Evolutionary conservation across 305 asterid genomes (phyloP).

Genomic region (Stenogyne calaminthoides): DNA sequence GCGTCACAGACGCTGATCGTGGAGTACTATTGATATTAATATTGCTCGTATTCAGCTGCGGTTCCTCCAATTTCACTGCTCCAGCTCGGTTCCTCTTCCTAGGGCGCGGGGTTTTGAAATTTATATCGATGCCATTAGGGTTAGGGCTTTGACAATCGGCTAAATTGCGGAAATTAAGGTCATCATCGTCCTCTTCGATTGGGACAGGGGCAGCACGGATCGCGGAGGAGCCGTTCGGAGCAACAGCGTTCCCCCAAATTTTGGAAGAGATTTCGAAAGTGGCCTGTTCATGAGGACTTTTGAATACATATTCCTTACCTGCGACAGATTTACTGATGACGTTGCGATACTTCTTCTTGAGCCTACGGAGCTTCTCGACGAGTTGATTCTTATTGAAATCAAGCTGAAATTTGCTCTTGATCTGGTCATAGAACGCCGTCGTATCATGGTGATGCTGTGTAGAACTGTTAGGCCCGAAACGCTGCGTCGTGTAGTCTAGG

Average conservation of each 20-base stretch:
- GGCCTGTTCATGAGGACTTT: constrained; percentile 85
- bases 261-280: constrained; percentile 85
- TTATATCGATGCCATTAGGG: constrained; percentile 59
- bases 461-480: constrained; percentile 59
- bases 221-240: constrained; percentile 34
- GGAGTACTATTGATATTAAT: constrained; percentile 36
- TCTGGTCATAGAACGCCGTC: constrained; percentile 90
- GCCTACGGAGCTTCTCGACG: constrained; percentile 89
- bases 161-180: constrained; percentile 42
- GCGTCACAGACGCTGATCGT: constrained; percentile 33
- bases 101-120: constrained; percentile 62
- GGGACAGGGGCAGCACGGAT: neutral
- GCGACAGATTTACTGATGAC: constrained; percentile 61
- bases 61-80: constrained; percentile 66
- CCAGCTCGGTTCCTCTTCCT: constrained; percentile 70
- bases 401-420: constrained; percentile 81
- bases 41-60: constrained; percentile 28
- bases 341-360: constrained; percentile 89
- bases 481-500: constrained; percentile 76
- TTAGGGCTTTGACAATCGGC: constrained; percentile 57
- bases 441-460: constrained; percentile 89
- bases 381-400: constrained; percentile 92
- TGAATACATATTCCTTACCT: constrained; percentile 78
- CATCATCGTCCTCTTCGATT: constrained; percentile 68
- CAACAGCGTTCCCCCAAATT: constrained; percentile 61